A percentile compares a stretch with the other conserved stretches of the same genome.
Evolutionary conservation across 352 stramenopile species (phyloP).

Genomic region (Elongisporangium prolatum): DNA sequence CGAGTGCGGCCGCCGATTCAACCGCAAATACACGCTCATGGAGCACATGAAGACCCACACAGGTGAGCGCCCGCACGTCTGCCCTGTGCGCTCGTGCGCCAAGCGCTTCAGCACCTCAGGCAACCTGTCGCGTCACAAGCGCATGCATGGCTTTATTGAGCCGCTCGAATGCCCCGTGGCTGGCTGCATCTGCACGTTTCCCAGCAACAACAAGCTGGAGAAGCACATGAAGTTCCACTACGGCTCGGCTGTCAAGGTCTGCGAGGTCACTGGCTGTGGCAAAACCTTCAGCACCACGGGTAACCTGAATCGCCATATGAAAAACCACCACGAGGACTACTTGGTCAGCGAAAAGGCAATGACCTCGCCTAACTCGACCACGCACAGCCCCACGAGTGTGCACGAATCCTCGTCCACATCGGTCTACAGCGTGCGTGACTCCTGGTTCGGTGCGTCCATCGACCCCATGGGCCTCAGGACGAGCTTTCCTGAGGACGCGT

Average conservation of each 20-base stretch:
- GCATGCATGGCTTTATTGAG: conserved; percentile 24
- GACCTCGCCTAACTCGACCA: conserved; percentile 3
- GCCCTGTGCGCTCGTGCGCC: conserved; percentile 17
- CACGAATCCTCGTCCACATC: conserved; percentile 14
- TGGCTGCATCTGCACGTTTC: conserved; percentile 16
- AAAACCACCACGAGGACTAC: conserved; percentile 17
- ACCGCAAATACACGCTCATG: conserved; percentile 29
- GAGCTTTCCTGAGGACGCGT: conserved; percentile 13
- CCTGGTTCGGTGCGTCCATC: conserved; percentile 15
- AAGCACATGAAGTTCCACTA: conserved; percentile 35
- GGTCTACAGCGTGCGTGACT: conserved; percentile 9
- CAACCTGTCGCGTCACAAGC: conserved; percentile 34
- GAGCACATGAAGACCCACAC: conserved; percentile 37
- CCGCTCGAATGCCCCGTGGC: conserved; percentile 12
- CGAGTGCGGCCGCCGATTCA: conserved; percentile 17
- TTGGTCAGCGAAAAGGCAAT: conserved; percentile 2
- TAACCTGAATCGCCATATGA: conserved; percentile 26
- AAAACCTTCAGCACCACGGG: conserved; percentile 31
- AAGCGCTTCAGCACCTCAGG: conserved; percentile 43
- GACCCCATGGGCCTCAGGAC: conserved; percentile 4
- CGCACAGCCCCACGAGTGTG: conserved; percentile 16
- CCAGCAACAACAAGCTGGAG: conserved; percentile 18
- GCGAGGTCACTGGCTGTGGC: conserved; percentile 15
- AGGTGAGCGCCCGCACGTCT: conserved; percentile 26
- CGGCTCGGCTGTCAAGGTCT: conserved; percentile 16